Base-by-base conservation (phyloP, 441 rosid genomes). In the Mallotus repandus region DNA sequence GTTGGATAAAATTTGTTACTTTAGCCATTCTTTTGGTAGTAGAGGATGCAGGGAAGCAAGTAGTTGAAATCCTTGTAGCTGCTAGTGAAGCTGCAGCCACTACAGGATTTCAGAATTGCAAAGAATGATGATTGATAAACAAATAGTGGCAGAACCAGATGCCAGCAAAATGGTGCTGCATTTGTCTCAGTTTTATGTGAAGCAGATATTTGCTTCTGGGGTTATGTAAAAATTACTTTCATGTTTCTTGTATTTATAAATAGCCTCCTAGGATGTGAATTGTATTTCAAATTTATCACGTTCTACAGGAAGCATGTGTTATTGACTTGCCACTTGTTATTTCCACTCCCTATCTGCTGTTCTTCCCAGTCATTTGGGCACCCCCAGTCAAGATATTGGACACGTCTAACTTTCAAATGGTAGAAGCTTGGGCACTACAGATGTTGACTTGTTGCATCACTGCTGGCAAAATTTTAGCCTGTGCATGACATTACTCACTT, bases 81-180 rank as follows among this genome's bases (percentile, higher is more conserved):
- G 77, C 49, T 49, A 45, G 14, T 45, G 68, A 43, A 10, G 72
- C 56, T 52, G 70, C 63, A 62, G 83, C 88, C 88, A 83, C 83
- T 25, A 50, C 35, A 49, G 57, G n/a, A 48, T 12, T 46, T 53
- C 19, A 21, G 55, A 65, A 45, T n/a, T 9, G 9, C 19, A 66
- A 43, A 49, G 45, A 66, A 50, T 9, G 35, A 12, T 21, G 21
- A 49, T 1, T 66, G 53, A 49, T 25, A 16, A 66, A 25, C 18
- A 22, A 2, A 21, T 45, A 45, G 46, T 25, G 29, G 29, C 57
- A 49, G 43, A 49, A 66, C 43, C 43, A 22, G 38, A 66, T 49
- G 69, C 69, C 48, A 68, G 32, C 4, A 32, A 29, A 29, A 22
- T 14, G 57, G 11, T 66, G 25, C 38, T 25, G 70, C 70, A 66